A percentile compares a stretch with the other conserved stretches of the same genome.
These are phyloP conservation scores for Tulasnella sp. DNA, from an alignment of 768 basidiomycete species.

Conservation along the genomic window DNA sequence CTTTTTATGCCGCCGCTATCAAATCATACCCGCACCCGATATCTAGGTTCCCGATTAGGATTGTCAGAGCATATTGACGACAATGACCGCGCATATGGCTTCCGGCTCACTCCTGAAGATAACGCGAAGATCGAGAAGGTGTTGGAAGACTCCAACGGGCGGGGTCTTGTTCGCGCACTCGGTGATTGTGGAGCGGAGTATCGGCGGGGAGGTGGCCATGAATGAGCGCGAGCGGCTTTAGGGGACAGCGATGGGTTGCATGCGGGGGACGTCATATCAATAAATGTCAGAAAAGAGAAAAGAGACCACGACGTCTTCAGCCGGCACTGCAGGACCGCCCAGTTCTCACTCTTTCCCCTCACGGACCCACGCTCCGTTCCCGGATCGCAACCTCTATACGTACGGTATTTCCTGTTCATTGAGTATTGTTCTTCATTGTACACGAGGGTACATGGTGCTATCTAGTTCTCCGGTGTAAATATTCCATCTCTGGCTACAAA, in stretches of 20 bases:
- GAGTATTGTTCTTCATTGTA: background rate
- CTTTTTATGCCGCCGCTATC: background rate
- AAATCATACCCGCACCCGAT: background rate
- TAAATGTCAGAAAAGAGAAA: background rate
- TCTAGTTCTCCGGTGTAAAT: background rate
- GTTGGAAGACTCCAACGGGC: conserved; percentile 56
- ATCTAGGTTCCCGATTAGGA: conserved; percentile 64
- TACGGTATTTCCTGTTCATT: background rate
- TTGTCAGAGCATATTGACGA: conserved; percentile 69
- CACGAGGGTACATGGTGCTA: background rate
- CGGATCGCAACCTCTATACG: conserved; percentile 1
- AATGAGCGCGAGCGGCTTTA: conserved; percentile 2
- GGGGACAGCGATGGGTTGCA: background rate
- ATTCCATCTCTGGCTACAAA: background rate
- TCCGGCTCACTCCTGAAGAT: conserved; percentile 55
- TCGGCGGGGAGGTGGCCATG: conserved; percentile 41
- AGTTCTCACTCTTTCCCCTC: background rate
- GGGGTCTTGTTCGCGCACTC: conserved; percentile 59
- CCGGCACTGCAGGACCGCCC: conserved; percentile 8
- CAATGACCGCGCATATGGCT: conserved; percentile 59
- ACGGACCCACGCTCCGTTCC: conserved; percentile 2
- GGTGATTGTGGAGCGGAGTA: conserved; percentile 87
- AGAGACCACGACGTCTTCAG: background rate
- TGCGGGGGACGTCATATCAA: background rate
- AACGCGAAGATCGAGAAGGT: conserved; percentile 60